phyloP scores from a whole-genome alignment of 345 rosid genomes.

The Gossypium bickii region DNA sequence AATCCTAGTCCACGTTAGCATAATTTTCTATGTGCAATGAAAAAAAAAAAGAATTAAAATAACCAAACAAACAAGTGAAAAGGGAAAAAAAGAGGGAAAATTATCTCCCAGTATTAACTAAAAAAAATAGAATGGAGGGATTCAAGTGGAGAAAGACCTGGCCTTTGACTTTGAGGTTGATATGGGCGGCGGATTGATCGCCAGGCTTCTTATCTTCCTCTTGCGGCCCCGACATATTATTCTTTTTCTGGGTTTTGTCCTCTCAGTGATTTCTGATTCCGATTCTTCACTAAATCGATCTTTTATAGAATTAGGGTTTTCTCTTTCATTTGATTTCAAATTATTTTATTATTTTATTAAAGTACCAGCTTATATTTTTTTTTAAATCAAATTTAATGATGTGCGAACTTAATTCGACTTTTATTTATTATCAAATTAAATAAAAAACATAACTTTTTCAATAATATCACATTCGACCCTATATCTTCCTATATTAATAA shows the following conservation, averaged over 20 bases:
- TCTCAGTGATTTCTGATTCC: not conserved
- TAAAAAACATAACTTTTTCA: too few relatives aligned
- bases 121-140: too few relatives aligned
- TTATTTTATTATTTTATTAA: not conserved
- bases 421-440: too few relatives aligned
- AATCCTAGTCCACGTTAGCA: not conserved
- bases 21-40: not conserved
- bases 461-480: too few relatives aligned
- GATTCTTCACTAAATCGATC: not conserved
- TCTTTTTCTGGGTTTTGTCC: not conserved
- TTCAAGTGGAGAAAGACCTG: too few relatives aligned
- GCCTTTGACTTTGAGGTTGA: slow-evolving; percentile 92
- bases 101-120: not conserved
- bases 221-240: slow-evolving; percentile 17
- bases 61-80: not conserved
- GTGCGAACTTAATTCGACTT: not conserved
- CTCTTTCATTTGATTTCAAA: not conserved
- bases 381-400: not conserved
- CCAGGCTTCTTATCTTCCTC: slow-evolving; percentile 82
- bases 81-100: not conserved
- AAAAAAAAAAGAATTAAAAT: not conserved
- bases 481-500: fast-evolving
- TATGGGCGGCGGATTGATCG: slow-evolving; percentile 60
- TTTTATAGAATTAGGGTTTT: not conserved
- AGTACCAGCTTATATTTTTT: too few relatives aligned